A percentile compares a stretch with the other conserved stretches of the same genome.
These are phyloP conservation scores for Verticillium klebahnii DNA, from an alignment of 2,329 filamentous ascomycete species.

Conservation along the genomic window DNA sequence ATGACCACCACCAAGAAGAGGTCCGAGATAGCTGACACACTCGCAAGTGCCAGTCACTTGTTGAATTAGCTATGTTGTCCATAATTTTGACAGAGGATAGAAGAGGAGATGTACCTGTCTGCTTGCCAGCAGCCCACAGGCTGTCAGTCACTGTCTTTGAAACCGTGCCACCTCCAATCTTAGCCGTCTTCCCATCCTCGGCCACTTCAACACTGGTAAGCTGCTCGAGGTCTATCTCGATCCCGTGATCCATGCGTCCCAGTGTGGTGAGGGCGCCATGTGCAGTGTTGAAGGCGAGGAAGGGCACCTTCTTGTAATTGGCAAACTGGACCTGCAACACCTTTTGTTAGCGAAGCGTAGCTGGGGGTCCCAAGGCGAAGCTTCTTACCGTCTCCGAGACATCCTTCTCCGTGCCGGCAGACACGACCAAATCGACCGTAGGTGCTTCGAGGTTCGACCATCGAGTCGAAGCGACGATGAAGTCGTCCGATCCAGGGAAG, in stretches of 20 bases:
- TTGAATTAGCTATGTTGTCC: no score
- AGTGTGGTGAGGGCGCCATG: slow-evolving; percentile 48
- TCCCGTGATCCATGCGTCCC: slow-evolving; percentile 41
- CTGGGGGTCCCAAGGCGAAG: not conserved
- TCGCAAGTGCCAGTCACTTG: slow-evolving; percentile 46
- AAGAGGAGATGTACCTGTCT: slow-evolving; percentile 28
- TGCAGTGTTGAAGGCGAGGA: slow-evolving; percentile 47
- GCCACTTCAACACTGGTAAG: slow-evolving; percentile 37
- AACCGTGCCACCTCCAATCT: slow-evolving; percentile 40
- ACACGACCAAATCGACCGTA: slow-evolving; percentile 38
- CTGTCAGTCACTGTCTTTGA: slow-evolving; percentile 40
- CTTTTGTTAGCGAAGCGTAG: not conserved
- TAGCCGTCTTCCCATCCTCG: slow-evolving; percentile 38
- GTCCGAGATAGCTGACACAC: slow-evolving; percentile 43
- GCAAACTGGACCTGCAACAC: slow-evolving; percentile 32
- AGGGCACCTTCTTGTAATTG: slow-evolving; percentile 38
- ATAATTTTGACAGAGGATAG: not conserved
- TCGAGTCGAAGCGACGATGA: slow-evolving; percentile 29
- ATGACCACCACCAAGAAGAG: slow-evolving; percentile 53
- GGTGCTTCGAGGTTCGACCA: slow-evolving; percentile 42
- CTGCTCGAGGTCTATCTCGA: slow-evolving; percentile 43
- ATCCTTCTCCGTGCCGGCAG: slow-evolving; percentile 42
- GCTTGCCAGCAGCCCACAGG: slow-evolving; percentile 46
- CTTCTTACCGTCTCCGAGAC: slow-evolving; percentile 39
- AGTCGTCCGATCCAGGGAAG: slow-evolving; percentile 34